phyloP scores from a whole-genome alignment of 208 protist genomes.

The Ichthyophonus hoferi region DNA sequence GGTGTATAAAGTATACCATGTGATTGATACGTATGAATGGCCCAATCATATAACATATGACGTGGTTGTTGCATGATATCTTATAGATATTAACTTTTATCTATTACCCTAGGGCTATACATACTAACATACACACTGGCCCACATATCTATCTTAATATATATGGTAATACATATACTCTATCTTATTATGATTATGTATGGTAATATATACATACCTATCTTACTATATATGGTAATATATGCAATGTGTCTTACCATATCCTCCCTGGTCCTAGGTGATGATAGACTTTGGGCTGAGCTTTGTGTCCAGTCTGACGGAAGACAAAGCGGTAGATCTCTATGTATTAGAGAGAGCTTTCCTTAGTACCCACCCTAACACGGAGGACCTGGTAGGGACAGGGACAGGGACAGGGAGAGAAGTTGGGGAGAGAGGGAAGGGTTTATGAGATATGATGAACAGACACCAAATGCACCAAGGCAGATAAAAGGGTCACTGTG shows the following conservation, averaged over 20 bases:
- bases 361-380: slow-evolving; percentile 80
- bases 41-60: no score
- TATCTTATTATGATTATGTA: no score
- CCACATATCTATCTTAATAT: not conserved
- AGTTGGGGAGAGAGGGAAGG: no score
- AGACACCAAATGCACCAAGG: no score
- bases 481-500: no score
- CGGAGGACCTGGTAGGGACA: slow-evolving; percentile 53
- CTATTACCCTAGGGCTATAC: not conserved
- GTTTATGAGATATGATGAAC: no score
- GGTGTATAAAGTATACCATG: no score
- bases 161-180: not conserved
- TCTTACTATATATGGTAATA: not conserved
- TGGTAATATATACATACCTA: not conserved
- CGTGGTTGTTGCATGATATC: no score
- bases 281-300: slow-evolving; percentile 95
- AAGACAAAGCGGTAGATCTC: slow-evolving; percentile 95
- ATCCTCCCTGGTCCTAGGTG: slow-evolving; percentile 33
- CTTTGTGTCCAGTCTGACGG: slow-evolving; percentile 69
- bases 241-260: not conserved
- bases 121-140: not conserved
- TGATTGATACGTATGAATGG: no score
- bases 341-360: slow-evolving; percentile 96
- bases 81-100: not conserved
- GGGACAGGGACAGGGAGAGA: no score